Percentiles rank a stretch among this genome's conserved stretches.
phyloP scores from a whole-genome alignment of 164 flowering plant species.

The Tetrastigma voinierianum region DNA sequence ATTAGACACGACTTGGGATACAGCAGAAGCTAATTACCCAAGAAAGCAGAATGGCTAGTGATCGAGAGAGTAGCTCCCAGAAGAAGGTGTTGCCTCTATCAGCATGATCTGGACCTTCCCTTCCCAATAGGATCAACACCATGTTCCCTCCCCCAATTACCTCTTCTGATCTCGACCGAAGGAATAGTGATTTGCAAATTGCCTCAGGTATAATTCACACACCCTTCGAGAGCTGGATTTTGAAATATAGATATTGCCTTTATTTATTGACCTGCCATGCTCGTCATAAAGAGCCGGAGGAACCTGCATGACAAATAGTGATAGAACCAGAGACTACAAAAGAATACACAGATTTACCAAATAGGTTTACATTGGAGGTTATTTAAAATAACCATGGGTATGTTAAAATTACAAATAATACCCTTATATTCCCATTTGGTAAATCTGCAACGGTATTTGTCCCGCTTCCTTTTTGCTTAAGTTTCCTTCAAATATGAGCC shows the following conservation, averaged over 20 bases:
- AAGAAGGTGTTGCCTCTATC: constrained; percentile 60
- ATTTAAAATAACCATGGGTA: too few relatives aligned
- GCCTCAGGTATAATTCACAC: constrained; percentile 46
- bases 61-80: constrained; percentile 64
- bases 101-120: constrained; percentile 40
- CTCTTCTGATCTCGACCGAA: constrained; percentile 61
- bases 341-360: too few relatives aligned
- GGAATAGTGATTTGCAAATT: constrained; percentile 58
- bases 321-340: too few relatives aligned
- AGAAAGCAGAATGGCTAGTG: constrained; percentile 46
- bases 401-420: too few relatives aligned
- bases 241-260: constrained; percentile 61
- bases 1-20: not conserved
- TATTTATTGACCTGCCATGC: constrained; percentile 57
- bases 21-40: constrained; percentile 40
- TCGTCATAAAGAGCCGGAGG: constrained; percentile 58
- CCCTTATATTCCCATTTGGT: too few relatives aligned
- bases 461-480: too few relatives aligned
- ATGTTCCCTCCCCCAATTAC: constrained; percentile 57
- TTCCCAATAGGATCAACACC: constrained; percentile 68
- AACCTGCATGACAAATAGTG: constrained; percentile 59
- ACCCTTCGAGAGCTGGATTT: constrained; percentile 53
- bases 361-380: too few relatives aligned
- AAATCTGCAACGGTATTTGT: too few relatives aligned
- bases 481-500: too few relatives aligned